Conservation (phyloP, 768 basidiomycete species). For the Macrocybe gigantea region DNA sequence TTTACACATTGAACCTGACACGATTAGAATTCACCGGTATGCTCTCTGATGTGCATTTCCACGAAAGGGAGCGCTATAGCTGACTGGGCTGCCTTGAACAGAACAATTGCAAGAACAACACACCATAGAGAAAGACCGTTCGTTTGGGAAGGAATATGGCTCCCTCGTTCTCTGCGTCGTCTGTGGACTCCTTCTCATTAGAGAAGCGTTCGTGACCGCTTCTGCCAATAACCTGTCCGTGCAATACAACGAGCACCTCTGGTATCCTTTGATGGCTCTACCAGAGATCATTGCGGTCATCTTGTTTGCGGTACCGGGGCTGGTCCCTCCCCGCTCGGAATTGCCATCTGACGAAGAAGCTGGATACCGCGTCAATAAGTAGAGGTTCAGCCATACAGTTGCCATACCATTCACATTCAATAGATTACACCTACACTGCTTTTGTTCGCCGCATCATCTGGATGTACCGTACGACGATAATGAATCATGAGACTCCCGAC, state of each 20-base stretch:
- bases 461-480: too few relatives aligned
- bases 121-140: neutral
- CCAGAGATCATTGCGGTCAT: constrained; percentile 17
- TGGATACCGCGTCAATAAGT: too few relatives aligned
- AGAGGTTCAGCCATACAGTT: too few relatives aligned
- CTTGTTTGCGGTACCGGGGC: constrained; percentile 13
- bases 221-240: constrained; percentile 9
- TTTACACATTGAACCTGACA: constrained; percentile 11
- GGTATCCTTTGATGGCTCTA: constrained; percentile 19
- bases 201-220: constrained; percentile 14
- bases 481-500: too few relatives aligned
- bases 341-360: neutral
- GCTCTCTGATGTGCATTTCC: neutral
- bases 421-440: too few relatives aligned
- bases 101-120: neutral
- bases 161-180: constrained; percentile 13
- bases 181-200: constrained; percentile 15
- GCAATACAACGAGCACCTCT: constrained; percentile 15
- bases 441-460: too few relatives aligned
- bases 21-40: constrained; percentile 4
- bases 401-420: too few relatives aligned
- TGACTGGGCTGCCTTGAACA: neutral
- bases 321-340: constrained; percentile 15
- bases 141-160: constrained; percentile 12
- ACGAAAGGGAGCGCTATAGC: neutral